Percentiles rank a stretch among this genome's conserved stretches.
These are phyloP conservation scores for Elongisporangium anandrum DNA, from an alignment of 352 stramenopile species.

Conservation along the genomic window DNA sequence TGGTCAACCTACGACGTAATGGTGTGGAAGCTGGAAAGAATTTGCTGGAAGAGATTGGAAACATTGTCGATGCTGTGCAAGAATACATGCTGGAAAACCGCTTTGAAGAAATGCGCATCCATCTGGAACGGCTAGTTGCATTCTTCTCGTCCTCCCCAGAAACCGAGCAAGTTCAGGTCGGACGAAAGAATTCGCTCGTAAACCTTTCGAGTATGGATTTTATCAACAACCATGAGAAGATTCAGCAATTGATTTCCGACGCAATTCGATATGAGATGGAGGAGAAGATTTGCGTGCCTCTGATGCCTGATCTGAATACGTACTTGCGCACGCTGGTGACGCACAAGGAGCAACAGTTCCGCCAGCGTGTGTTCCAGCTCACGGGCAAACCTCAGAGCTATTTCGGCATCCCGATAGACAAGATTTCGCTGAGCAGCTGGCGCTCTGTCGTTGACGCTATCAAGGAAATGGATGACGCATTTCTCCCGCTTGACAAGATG, in stretches of 20 bases:
- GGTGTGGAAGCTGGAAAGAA: slow-evolving; percentile 43
- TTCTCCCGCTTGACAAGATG: slow-evolving; percentile 81
- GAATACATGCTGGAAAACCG: slow-evolving; percentile 86
- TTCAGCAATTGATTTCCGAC: slow-evolving; percentile 75
- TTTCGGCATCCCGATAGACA: slow-evolving; percentile 75
- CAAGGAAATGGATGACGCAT: slow-evolving; percentile 80
- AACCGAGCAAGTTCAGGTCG: slow-evolving; percentile 11
- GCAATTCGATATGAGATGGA: slow-evolving; percentile 81
- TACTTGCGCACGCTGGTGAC: slow-evolving; percentile 44
- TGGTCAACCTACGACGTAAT: slow-evolving; percentile 48
- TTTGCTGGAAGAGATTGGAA: slow-evolving; percentile 65
- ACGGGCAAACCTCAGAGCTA: slow-evolving; percentile 74
- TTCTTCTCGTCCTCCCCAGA: slow-evolving; percentile 16
- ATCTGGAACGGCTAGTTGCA: slow-evolving; percentile 62
- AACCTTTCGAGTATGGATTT: slow-evolving; percentile 54
- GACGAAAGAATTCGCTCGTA: slow-evolving; percentile 63
- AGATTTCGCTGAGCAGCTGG: slow-evolving; percentile 80
- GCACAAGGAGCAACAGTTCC: slow-evolving; percentile 75
- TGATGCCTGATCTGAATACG: slow-evolving; percentile 55
- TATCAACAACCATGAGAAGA: slow-evolving; percentile 66
- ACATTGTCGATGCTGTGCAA: slow-evolving; percentile 78
- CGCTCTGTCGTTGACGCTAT: slow-evolving; percentile 62
- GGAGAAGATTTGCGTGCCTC: slow-evolving; percentile 71
- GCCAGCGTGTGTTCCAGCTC: slow-evolving; percentile 54
- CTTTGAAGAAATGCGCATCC: slow-evolving; percentile 68